Evolutionary conservation across 331 rosid species (phyloP).

Genomic region (Ulmus americana): DNA sequence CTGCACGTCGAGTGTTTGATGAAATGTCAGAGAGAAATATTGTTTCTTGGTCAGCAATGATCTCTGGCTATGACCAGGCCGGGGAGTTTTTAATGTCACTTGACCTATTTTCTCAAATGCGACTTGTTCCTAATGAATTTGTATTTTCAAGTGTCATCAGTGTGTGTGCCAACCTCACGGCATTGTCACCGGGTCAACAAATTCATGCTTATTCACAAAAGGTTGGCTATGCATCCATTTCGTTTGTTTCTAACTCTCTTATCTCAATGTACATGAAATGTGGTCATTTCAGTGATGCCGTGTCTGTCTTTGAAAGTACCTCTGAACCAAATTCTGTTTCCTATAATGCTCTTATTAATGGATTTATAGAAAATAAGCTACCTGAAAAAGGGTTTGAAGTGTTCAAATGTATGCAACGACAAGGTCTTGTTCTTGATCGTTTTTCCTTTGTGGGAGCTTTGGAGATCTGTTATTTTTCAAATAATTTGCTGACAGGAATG

Average conservation of each 20-base stretch:
- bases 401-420: constrained; percentile 28
- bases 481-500: constrained; percentile 24
- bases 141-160: constrained; percentile 31
- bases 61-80: constrained; percentile 36
- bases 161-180: constrained; percentile 27
- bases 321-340: constrained; percentile 27
- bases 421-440: constrained; percentile 30
- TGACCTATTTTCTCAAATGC: constrained; percentile 30
- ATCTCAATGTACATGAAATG: constrained; percentile 42
- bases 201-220: constrained; percentile 34
- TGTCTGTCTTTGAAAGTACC: constrained; percentile 25
- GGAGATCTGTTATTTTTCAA: constrained; percentile 23
- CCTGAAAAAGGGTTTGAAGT: constrained; percentile 30
- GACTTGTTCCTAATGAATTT: constrained; percentile 26
- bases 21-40: constrained; percentile 26
- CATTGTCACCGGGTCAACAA: constrained; percentile 28
- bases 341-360: constrained; percentile 33
- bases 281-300: constrained; percentile 30
- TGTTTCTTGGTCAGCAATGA: constrained; percentile 39
- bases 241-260: constrained; percentile 38
- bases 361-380: constrained; percentile 29
- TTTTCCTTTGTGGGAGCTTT: constrained; percentile 28
- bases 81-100: constrained; percentile 33
- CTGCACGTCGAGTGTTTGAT: constrained; percentile 28
- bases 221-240: constrained; percentile 29